Conservation (phyloP, 768 basidiomycete species). For the Russula lepida region DNA sequence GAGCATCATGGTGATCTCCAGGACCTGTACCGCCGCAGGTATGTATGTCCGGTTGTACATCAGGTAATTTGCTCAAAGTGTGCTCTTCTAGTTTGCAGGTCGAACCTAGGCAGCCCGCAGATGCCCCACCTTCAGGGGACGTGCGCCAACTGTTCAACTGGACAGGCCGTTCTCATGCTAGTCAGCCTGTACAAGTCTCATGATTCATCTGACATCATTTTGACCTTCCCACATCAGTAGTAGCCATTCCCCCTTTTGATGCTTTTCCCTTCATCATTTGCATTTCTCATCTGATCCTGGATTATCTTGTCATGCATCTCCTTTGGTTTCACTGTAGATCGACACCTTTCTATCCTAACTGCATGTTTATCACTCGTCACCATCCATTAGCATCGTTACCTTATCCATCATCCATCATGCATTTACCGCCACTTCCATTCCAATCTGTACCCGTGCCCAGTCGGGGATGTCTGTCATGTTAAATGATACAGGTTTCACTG, state of each 20-base stretch:
- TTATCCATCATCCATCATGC: constrained; percentile 13
- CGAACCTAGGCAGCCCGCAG: constrained; percentile 75
- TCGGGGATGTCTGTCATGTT: constrained; percentile 5
- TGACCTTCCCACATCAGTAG: neutral
- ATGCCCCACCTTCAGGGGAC: constrained; percentile 52
- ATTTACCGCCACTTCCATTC: constrained; percentile 6
- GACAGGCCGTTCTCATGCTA: constrained; percentile 42
- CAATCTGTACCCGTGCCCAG: constrained; percentile 10
- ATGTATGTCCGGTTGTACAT: constrained; percentile 23
- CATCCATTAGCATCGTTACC: constrained; percentile 17
- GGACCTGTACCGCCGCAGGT: constrained; percentile 83
- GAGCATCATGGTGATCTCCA: constrained; percentile 74
- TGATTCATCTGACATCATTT: neutral
- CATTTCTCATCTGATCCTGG: constrained; percentile 17
- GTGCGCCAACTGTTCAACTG: constrained; percentile 75
- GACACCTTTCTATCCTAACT: constrained; percentile 14
- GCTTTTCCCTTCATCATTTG: constrained; percentile 1
- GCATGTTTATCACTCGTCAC: constrained; percentile 20
- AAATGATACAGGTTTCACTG: constrained; percentile 9
- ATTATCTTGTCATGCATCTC: constrained; percentile 17
- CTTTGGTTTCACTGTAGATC: constrained; percentile 15
- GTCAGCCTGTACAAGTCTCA: constrained; percentile 15
- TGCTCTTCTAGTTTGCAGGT: constrained; percentile 53
- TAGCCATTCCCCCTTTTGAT: neutral
- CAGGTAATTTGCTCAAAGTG: constrained; percentile 7